Percentiles rank a stretch among this genome's conserved stretches.
These are phyloP conservation scores for Gentiana dahurica DNA, from an alignment of 257 asterid species.

Conservation along the genomic window DNA sequence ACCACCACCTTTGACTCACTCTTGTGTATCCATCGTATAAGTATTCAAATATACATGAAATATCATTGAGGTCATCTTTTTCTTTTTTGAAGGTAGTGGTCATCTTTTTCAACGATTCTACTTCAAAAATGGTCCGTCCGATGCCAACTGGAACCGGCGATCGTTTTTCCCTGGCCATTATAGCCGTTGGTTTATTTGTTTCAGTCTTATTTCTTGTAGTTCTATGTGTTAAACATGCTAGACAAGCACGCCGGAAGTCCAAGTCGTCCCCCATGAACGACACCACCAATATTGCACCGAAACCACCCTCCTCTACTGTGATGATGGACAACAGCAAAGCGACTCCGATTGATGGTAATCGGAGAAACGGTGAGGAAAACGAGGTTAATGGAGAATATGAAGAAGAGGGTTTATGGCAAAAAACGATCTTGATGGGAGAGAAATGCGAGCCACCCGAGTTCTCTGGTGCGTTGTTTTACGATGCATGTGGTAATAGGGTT, in stretches of 20 bases:
- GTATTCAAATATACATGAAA: too few relatives aligned
- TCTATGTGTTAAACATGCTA: constrained; percentile 58
- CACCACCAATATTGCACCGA: constrained; percentile 12
- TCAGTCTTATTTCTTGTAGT: constrained; percentile 39
- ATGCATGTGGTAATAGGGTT: constrained; percentile 53
- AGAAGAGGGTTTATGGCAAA: constrained; percentile 70
- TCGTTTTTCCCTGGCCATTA: constrained; percentile 24
- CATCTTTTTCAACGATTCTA: neutral
- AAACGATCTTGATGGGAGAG: constrained; percentile 78
- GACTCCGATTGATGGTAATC: constrained; percentile 13
- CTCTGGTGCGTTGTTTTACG: constrained; percentile 64
- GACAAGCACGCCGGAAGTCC: constrained; percentile 12
- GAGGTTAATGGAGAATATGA: constrained; percentile 11
- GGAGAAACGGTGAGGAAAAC: constrained; percentile 5
- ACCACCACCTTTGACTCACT: too few relatives aligned
- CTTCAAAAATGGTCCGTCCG: constrained; percentile 43
- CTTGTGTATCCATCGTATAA: too few relatives aligned
- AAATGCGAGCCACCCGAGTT: constrained; percentile 79
- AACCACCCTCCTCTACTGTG: constrained; percentile 12
- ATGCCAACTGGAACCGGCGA: constrained; percentile 17
- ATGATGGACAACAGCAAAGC: constrained; percentile 24
- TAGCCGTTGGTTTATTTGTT: constrained; percentile 51
- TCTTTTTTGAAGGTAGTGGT: too few relatives aligned
- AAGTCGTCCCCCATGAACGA: constrained; percentile 5
- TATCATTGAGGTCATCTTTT: too few relatives aligned